These are phyloP conservation scores for Pichia sp. DNA, from an alignment of 1,139 yeast species.

Conservation along the genomic window DNA sequence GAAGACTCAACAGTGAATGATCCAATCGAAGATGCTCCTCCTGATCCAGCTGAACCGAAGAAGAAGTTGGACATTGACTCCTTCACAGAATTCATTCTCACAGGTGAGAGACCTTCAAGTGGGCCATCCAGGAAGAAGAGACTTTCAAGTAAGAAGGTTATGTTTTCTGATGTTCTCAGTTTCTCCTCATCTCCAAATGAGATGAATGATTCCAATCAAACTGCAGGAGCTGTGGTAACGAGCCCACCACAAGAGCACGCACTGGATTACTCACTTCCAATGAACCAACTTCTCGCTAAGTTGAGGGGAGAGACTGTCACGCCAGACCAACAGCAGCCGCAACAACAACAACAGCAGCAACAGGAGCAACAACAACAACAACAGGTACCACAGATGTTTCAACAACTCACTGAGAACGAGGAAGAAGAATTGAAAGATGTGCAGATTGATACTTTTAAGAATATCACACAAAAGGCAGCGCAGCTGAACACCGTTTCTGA, in stretches of 20 bases:
- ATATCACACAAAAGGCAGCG: slow-evolving; percentile 11
- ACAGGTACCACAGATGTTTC: not conserved
- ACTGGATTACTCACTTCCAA: slow-evolving; percentile 58
- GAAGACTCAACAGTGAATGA: slow-evolving; percentile 10
- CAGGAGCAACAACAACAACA: not conserved
- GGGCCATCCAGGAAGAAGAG: slow-evolving; percentile 14
- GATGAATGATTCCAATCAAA: slow-evolving; percentile 3
- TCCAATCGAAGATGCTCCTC: slow-evolving; percentile 22
- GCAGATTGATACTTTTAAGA: slow-evolving; percentile 23
- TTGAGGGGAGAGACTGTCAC: slow-evolving; percentile 28
- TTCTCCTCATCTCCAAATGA: slow-evolving; percentile 23
- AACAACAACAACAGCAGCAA: not conserved
- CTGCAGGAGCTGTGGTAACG: slow-evolving; percentile 11
- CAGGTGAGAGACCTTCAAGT: slow-evolving; percentile 56
- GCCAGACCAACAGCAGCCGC: slow-evolving; percentile 5
- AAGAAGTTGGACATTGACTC: slow-evolving; percentile 57
- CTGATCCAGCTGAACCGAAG: slow-evolving; percentile 12
- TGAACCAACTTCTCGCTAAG: slow-evolving; percentile 58
- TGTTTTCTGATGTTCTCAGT: slow-evolving; percentile 60
- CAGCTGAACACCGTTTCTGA: slow-evolving; percentile 4
- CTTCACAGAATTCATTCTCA: slow-evolving; percentile 64
- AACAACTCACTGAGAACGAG: slow-evolving; percentile 33
- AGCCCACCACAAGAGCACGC: slow-evolving; percentile 10
- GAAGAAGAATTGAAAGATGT: slow-evolving; percentile 57
- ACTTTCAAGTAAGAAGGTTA: slow-evolving; percentile 45